phyloP scores from a whole-genome alignment of 805 yeast genomes.

The Pichia insulana region DNA sequence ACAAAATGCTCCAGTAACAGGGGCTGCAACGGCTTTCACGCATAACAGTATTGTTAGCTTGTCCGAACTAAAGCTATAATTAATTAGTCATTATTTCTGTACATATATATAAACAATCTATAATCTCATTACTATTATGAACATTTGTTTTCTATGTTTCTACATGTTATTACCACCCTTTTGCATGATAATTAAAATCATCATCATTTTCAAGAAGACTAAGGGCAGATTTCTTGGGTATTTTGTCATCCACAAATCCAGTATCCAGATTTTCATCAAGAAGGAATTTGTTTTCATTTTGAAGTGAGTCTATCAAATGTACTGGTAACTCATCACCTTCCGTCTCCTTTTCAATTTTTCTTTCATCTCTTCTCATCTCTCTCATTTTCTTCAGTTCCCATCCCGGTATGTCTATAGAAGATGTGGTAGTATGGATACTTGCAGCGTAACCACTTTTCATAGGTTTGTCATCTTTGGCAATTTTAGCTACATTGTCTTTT shows the following conservation, averaged over 20 bases:
- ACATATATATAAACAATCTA: slow-evolving; percentile 1
- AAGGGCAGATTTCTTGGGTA: slow-evolving; percentile 1
- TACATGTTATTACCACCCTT: slow-evolving; percentile 34
- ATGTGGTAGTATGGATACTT: slow-evolving; percentile 20
- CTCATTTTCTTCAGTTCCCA: neutral
- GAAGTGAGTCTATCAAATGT: slow-evolving; percentile 23
- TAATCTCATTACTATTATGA: neutral
- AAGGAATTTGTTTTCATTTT: slow-evolving; percentile 22
- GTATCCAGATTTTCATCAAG: neutral
- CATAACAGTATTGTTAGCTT: slow-evolving; percentile 19
- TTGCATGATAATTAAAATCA: slow-evolving; percentile 32
- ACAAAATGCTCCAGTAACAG: neutral
- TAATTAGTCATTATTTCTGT: slow-evolving; percentile 3
- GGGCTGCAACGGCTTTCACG: slow-evolving; percentile 12
- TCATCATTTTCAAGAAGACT: slow-evolving; percentile 23
- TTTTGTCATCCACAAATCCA: slow-evolving; percentile 12
- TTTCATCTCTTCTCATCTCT: slow-evolving; percentile 4
- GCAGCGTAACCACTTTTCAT: slow-evolving; percentile 16
- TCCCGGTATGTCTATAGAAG: slow-evolving; percentile 26
- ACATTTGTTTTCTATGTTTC: no score
- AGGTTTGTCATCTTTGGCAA: slow-evolving; percentile 1
- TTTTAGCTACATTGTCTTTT: slow-evolving; percentile 10
- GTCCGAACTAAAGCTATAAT: slow-evolving; percentile 18
- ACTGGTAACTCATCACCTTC: slow-evolving; percentile 21
- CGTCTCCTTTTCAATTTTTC: slow-evolving; percentile 5